These are phyloP conservation scores for Pseudomicrostroma phylloplanum DNA, from an alignment of 1,284 basidiomycete genomes.

Conservation along the genomic window DNA sequence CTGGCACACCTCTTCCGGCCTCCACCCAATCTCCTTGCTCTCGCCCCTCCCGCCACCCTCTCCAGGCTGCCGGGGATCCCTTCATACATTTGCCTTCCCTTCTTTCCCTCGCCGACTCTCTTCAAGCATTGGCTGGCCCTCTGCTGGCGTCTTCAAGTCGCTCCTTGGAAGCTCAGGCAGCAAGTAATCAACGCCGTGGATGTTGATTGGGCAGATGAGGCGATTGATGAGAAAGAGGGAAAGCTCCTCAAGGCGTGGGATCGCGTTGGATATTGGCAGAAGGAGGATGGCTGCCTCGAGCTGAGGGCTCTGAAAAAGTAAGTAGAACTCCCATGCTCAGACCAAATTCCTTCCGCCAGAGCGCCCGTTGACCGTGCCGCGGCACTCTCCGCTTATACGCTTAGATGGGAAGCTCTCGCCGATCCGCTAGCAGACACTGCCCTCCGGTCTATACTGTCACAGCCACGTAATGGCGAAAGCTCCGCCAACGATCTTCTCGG, in stretches of 20 bases:
- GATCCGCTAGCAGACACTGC: background rate
- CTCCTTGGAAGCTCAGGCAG: background rate
- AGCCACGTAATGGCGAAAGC: too few species aligned
- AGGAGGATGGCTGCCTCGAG: slow-evolving; percentile 2
- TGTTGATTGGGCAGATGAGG: background rate
- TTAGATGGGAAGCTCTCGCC: background rate
- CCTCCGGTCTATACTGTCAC: background rate
- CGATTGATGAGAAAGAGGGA: background rate
- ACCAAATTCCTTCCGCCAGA: too few species aligned
- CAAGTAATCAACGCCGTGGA: background rate
- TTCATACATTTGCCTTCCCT: background rate
- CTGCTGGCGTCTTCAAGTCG: background rate
- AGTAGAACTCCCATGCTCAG: background rate
- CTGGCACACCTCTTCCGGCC: background rate
- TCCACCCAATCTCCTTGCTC: background rate
- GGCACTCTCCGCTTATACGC: background rate
- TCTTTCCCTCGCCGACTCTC: background rate
- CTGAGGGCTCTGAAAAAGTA: background rate
- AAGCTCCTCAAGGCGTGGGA: background rate
- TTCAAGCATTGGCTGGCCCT: background rate
- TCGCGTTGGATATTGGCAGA: background rate
- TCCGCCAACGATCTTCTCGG: background rate
- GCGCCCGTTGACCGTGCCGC: background rate
- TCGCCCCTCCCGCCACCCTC: background rate
- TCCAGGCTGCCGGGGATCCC: background rate